Conservation (phyloP, 768 basidiomycete genomes). For the Crepidotus variabilis region DNA sequence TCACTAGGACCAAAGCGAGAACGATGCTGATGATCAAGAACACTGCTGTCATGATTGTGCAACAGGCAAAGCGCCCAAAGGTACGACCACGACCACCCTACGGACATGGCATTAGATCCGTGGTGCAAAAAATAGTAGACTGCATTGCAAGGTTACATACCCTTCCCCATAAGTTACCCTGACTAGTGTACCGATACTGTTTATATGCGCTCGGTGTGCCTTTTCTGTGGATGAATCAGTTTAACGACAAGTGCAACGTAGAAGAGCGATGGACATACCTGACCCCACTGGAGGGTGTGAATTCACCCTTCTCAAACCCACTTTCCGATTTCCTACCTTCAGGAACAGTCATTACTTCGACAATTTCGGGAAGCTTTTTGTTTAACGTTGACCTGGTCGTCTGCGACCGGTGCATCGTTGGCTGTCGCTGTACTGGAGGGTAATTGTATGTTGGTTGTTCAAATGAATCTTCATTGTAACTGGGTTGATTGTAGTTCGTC, state of each 20-base stretch:
- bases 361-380: slow-evolving; percentile 10
- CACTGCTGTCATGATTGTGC: slow-evolving; percentile 61
- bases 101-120: background rate
- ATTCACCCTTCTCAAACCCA: slow-evolving; percentile 40
- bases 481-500: background rate
- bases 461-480: slow-evolving; percentile 12
- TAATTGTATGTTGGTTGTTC: slow-evolving; percentile 18
- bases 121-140: background rate
- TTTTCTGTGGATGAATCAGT: background rate
- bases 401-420: slow-evolving; percentile 15
- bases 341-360: slow-evolving; percentile 14
- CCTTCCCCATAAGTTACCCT: slow-evolving; percentile 68
- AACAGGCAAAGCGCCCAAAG: slow-evolving; percentile 70
- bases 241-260: background rate
- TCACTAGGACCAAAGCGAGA: slow-evolving; percentile 64
- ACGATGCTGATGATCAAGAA: slow-evolving; percentile 66
- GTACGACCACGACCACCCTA: slow-evolving; percentile 62
- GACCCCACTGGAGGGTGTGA: slow-evolving; percentile 27
- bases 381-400: slow-evolving; percentile 9
- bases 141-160: slow-evolving; percentile 25
- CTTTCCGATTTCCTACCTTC: slow-evolving; percentile 24
- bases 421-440: slow-evolving; percentile 20
- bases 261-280: slow-evolving; percentile 14
- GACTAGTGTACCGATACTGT: slow-evolving; percentile 51
- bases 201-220: slow-evolving; percentile 41